These are phyloP conservation scores for Microsporum ferrugineum DNA, from an alignment of 2,329 filamentous ascomycete species.

Conservation along the genomic window DNA sequence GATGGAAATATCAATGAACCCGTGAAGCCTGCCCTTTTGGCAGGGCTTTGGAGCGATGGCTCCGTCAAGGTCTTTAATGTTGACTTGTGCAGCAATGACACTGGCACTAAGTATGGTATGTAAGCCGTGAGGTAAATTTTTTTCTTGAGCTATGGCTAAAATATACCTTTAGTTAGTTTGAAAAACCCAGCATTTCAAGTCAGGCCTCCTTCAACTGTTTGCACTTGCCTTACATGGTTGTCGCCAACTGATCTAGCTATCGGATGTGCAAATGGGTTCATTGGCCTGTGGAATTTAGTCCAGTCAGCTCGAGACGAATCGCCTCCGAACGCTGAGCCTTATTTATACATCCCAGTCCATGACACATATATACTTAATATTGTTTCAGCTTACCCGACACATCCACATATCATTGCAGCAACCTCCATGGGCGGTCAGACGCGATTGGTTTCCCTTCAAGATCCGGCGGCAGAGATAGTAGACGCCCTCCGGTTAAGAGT, in stretches of 20 bases:
- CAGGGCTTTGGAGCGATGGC: slow-evolving; percentile 49
- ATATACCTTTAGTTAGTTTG: slow-evolving; percentile 29
- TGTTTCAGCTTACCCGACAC: slow-evolving; percentile 41
- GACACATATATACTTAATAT: slow-evolving; percentile 30
- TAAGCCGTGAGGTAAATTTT: background rate
- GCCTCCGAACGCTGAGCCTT: slow-evolving; percentile 20
- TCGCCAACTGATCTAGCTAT: slow-evolving; percentile 44
- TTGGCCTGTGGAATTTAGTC: slow-evolving; percentile 43
- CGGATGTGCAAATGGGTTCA: slow-evolving; percentile 45
- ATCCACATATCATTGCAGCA: slow-evolving; percentile 42
- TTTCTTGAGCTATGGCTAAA: background rate
- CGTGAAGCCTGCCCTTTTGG: slow-evolving; percentile 28
- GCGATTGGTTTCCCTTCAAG: slow-evolving; percentile 44
- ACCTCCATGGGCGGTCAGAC: slow-evolving; percentile 45
- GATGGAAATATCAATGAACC: slow-evolving; percentile 19
- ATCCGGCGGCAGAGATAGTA: slow-evolving; percentile 35
- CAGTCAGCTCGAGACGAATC: slow-evolving; percentile 12
- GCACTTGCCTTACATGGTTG: slow-evolving; percentile 47
- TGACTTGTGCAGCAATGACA: slow-evolving; percentile 21
- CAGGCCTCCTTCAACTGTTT: slow-evolving; percentile 41
- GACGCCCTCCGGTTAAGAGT: slow-evolving; percentile 40
- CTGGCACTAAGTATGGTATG: slow-evolving; percentile 22
- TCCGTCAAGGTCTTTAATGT: slow-evolving; percentile 44
- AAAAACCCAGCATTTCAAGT: slow-evolving; percentile 40
- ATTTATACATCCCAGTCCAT: slow-evolving; percentile 28